Conservation (phyloP, 495 filamentous ascomycete species). For the Penicillium desertorum region DNA sequence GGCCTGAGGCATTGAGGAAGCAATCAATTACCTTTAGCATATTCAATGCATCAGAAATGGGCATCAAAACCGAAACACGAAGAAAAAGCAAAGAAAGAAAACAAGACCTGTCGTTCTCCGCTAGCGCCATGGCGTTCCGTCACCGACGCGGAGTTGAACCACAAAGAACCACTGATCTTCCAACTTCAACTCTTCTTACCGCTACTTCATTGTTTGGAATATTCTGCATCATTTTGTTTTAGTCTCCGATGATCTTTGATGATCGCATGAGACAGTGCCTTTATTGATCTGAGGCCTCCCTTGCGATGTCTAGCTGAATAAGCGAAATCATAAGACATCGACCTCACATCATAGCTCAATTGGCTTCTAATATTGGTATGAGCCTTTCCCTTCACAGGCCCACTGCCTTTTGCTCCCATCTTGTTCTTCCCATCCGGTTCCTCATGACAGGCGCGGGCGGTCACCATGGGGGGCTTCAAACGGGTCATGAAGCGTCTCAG, state of each 20-base stretch:
- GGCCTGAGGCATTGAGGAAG: conserved; percentile 1
- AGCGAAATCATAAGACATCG: conserved; percentile 8
- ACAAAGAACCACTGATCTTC: conserved; percentile 3
- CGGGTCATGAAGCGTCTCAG: conserved; percentile 16
- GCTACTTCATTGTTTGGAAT: conserved; percentile 1
- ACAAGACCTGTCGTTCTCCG: neutral
- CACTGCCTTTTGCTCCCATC: neutral
- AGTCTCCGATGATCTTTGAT: conserved; percentile 3
- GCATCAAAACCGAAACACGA: no score
- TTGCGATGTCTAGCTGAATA: conserved; percentile 16
- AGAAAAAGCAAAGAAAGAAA: neutral
- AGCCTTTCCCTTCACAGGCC: conserved; percentile 1
- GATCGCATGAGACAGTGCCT: conserved; percentile 5
- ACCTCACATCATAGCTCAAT: neutral
- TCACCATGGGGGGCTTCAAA: conserved; percentile 17
- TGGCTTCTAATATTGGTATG: conserved; percentile 12
- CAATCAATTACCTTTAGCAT: neutral
- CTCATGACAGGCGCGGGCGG: conserved; percentile 2
- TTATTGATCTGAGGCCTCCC: conserved; percentile 4
- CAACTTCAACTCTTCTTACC: conserved; percentile 2
- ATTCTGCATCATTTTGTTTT: conserved; percentile 1
- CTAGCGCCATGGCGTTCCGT: neutral
- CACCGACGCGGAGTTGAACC: conserved; percentile 4
- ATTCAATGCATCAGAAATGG: neutral
- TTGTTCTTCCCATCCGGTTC: neutral